phyloP scores from a whole-genome alignment of 1,139 yeast species.

The Maudiozyma humilis region DNA sequence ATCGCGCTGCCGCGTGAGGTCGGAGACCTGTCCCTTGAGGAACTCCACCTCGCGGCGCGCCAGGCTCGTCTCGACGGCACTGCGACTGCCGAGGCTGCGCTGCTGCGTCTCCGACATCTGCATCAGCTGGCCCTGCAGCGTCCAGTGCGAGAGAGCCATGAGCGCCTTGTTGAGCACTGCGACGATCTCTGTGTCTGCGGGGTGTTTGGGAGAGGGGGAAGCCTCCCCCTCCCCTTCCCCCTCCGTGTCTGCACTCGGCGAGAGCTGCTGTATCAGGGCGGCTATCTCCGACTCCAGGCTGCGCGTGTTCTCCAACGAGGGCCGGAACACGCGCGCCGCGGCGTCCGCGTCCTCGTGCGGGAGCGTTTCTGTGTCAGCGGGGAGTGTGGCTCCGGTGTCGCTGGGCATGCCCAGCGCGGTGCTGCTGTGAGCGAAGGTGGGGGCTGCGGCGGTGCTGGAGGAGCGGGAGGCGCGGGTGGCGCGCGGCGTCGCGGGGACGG shows the following conservation, averaged over 20 bases:
- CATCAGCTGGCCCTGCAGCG: conserved; percentile 27
- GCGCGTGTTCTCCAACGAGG: conserved; percentile 20
- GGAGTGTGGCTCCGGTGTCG: too few relatives aligned
- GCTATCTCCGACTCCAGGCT: conserved; percentile 20
- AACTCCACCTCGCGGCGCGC: not conserved
- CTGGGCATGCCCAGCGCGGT: too few relatives aligned
- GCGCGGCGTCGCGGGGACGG: too few relatives aligned
- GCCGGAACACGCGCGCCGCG: conserved; percentile 9
- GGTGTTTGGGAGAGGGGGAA: not conserved
- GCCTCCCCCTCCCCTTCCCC: conserved; percentile 6
- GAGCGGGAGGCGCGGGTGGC: too few relatives aligned
- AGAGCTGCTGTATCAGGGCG: conserved; percentile 14
- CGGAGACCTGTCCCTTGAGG: not conserved
- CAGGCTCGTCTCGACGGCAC: too few relatives aligned
- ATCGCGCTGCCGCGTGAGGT: not conserved
- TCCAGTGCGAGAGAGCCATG: conserved; percentile 28
- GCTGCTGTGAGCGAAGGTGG: too few relatives aligned
- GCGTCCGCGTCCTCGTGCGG: not conserved
- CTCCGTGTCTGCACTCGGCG: not conserved
- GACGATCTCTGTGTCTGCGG: conserved; percentile 15
- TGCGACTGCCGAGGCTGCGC: too few relatives aligned
- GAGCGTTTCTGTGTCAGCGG: too few relatives aligned
- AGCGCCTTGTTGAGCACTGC: conserved; percentile 23
- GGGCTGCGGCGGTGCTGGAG: too few relatives aligned
- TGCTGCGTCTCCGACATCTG: conserved; percentile 16